A percentile compares a stretch with the other conserved stretches of the same genome.
These are phyloP conservation scores for Fusarium palustre DNA, from an alignment of 2,329 filamentous ascomycete genomes.

Conservation along the genomic window DNA sequence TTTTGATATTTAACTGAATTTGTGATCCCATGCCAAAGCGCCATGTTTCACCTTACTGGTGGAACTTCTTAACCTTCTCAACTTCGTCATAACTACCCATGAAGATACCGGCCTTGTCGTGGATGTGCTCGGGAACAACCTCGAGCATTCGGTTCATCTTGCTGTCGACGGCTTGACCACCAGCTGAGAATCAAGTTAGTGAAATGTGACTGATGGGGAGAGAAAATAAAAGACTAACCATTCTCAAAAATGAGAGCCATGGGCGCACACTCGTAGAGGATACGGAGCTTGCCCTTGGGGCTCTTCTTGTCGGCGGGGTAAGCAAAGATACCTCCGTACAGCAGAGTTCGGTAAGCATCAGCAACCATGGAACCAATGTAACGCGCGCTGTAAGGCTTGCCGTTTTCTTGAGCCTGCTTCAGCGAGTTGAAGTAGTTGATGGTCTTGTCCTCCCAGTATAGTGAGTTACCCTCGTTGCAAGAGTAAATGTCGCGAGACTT, in stretches of 20 bases:
- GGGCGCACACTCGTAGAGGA: slow-evolving; percentile 97
- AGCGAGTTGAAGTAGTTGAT: slow-evolving; percentile 90
- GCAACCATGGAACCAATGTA: slow-evolving; percentile 99
- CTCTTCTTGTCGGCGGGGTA: slow-evolving; percentile 99
- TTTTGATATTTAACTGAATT: slow-evolving; percentile 41
- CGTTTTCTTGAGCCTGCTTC: slow-evolving; percentile 79
- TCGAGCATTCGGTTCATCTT: slow-evolving; percentile 92
- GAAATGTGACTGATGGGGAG: background rate
- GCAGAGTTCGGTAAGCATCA: slow-evolving; percentile 92
- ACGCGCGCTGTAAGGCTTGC: slow-evolving; percentile 92
- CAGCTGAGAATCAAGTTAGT: slow-evolving; percentile 68
- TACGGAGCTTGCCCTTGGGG: slow-evolving; percentile 96
- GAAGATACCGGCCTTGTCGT: slow-evolving; percentile 96
- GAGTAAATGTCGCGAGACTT: slow-evolving; percentile 89
- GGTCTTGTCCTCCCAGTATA: slow-evolving; percentile 93
- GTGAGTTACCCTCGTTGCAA: slow-evolving; percentile 97
- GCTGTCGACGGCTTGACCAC: slow-evolving; percentile 91
- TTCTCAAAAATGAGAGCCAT: slow-evolving; percentile 99
- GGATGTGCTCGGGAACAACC: slow-evolving; percentile 90
- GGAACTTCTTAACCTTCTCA: slow-evolving; percentile 90
- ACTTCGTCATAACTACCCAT: slow-evolving; percentile 95
- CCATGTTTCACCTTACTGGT: slow-evolving; percentile 58
- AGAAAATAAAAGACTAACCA: slow-evolving; percentile 66
- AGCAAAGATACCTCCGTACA: slow-evolving; percentile 97
- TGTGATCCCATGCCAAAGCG: slow-evolving; percentile 33